Evolutionary conservation across 495 filamentous ascomycete species (phyloP).

Genomic region (Trypethelium eluteriae): DNA sequence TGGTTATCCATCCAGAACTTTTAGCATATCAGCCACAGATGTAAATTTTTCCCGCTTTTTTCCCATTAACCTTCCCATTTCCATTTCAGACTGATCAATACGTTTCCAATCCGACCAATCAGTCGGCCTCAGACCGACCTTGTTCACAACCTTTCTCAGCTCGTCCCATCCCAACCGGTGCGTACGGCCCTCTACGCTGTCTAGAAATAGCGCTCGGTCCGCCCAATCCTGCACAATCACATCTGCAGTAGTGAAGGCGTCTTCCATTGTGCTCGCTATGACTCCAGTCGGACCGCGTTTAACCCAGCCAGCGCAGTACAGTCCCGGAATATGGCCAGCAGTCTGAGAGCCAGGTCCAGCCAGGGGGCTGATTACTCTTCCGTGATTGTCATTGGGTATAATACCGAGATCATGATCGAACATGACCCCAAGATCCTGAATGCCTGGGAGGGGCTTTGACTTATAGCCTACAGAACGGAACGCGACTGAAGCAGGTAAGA

Average conservation of each 20-base stretch:
- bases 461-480: conserved; percentile 94
- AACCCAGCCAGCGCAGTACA: conserved; percentile 95
- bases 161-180: conserved; percentile 68
- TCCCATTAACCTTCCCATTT: conserved; percentile 54
- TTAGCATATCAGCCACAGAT: conserved; percentile 70
- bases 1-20: conserved; percentile 41
- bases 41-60: conserved; percentile 84
- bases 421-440: conserved; percentile 65
- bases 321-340: conserved; percentile 54
- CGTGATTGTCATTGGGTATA: conserved; percentile 76
- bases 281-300: conserved; percentile 92
- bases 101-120: conserved; percentile 78
- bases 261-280: conserved; percentile 92
- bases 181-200: conserved; percentile 25
- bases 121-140: conserved; percentile 50
- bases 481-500: conserved; percentile 51
- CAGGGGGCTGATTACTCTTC: conserved; percentile 53
- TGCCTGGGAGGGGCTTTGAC: conserved; percentile 65
- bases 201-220: conserved; percentile 26
- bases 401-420: conserved; percentile 68
- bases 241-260: conserved; percentile 85
- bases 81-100: conserved; percentile 72
- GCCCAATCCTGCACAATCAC: conserved; percentile 67
- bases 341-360: conserved; percentile 25
- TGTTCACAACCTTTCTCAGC: conserved; percentile 49